Evolutionary conservation across 306 rosid species (phyloP), one percentile per base, ranked within the genome.

Genomic region (Cicer yamashitae): DNA sequence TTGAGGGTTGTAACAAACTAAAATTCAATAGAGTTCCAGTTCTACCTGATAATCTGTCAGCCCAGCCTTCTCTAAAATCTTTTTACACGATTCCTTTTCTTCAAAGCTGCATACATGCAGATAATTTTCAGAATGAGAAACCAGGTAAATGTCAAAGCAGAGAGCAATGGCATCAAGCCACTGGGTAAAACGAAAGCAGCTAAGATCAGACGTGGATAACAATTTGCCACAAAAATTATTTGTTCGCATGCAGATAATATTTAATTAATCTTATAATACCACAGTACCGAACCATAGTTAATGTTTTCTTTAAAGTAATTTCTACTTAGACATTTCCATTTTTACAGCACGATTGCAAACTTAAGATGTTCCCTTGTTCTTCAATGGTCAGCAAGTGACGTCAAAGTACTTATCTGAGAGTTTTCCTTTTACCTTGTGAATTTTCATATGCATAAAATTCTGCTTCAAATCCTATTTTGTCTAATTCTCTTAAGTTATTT

Each of bases 41-140:
- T 73, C 82, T 83, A 91, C 98, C 98, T 90, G 98, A 84, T 88
- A 94, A 81, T 65, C 96, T 70, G 80, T 78, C 59, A 90, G 86
- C 63, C 96, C 93, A 79, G 78, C 70, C 86, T 91, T 91, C 87
- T 85, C 87, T 83, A 91, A 71, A 81, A 94, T 81, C 84, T 14
- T 85, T 80, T 48, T 78, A 56, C 97, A 91, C 1, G 93, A 84
- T 30, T 74, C 88, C 76, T 70, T 89, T 82, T 91, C 96, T 77
- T 91, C 89, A 37, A 45, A 85, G 79, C 97, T 94, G 86, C 86
- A 79, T 65, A 77, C n/a, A 81, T 51, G 67, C 54, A 71, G 78
- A 82, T 61, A 39, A 56, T 74, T 78, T 82, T 82, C 75, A 75
- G 74, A 74, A 34, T 61, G 64, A 43, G 45, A 74, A 77, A 75